Conservation (phyloP, 2,329 filamentous ascomycete genomes). For the Fusarium sp. region DNA sequence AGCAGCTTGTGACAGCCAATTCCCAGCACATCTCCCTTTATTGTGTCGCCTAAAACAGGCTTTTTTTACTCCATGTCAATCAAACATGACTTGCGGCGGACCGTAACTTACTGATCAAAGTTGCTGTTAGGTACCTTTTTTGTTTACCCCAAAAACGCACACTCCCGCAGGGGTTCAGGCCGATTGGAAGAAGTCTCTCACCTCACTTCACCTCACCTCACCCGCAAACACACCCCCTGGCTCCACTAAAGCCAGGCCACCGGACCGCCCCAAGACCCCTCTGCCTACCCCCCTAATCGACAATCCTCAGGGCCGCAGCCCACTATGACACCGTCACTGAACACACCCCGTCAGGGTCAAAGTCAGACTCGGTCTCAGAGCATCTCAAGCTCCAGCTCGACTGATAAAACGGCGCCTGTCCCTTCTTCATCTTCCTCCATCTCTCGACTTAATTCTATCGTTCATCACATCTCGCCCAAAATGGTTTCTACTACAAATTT, state of each 20-base stretch:
- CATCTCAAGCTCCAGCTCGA: slow-evolving; percentile 44
- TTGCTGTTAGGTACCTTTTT: slow-evolving; percentile 36
- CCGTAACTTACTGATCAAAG: slow-evolving; percentile 33
- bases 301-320: slow-evolving; percentile 46
- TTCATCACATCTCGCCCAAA: slow-evolving; percentile 76
- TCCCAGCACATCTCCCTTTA: background rate
- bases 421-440: slow-evolving; percentile 61
- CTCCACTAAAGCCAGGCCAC: slow-evolving; percentile 39
- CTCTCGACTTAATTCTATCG: slow-evolving; percentile 70
- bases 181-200: slow-evolving; percentile 20
- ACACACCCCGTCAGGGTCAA: slow-evolving; percentile 43
- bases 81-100: slow-evolving; percentile 15
- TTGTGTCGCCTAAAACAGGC: slow-evolving; percentile 17
- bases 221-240: slow-evolving; percentile 34
- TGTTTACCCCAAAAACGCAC: slow-evolving; percentile 26
- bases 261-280: slow-evolving; percentile 41
- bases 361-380: slow-evolving; percentile 18
- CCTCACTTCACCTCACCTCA: slow-evolving; percentile 31
- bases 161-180: slow-evolving; percentile 30
- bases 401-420: slow-evolving; percentile 46
- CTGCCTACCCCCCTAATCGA: slow-evolving; percentile 40
- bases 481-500: slow-evolving; percentile 67
- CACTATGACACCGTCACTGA: slow-evolving; percentile 49
- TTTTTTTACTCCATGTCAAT: slow-evolving; percentile 15
- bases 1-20: slow-evolving; percentile 1